Evolutionary conservation across 2,329 filamentous ascomycete species (phyloP).

Genomic region (Zopfia rhizophila): DNA sequence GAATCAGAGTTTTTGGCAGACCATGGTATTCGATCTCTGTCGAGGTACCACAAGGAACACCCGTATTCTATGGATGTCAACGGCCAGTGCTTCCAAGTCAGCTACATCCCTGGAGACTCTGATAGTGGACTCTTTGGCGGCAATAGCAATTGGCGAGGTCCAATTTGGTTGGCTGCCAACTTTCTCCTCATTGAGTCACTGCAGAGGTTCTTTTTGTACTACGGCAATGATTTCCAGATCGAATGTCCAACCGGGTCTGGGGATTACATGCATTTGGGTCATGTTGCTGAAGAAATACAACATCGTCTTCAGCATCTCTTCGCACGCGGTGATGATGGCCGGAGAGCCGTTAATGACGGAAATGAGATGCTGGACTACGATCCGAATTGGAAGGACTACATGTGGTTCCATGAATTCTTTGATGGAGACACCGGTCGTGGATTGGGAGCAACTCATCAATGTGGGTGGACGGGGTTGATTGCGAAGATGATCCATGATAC

Average conservation of each 20-base stretch:
- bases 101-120: conserved; percentile 94
- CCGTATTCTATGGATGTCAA: conserved; percentile 97
- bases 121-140: conserved; percentile 95
- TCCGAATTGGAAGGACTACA: conserved; percentile 88
- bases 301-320: conserved; percentile 94
- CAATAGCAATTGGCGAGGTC: conserved; percentile 96
- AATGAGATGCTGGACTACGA: conserved; percentile 91
- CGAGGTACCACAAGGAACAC: conserved; percentile 88
- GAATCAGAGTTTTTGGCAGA: conserved; percentile 92
- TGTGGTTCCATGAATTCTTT: conserved; percentile 99
- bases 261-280: conserved; percentile 93
- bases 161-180: conserved; percentile 96
- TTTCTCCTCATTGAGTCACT: conserved; percentile 93
- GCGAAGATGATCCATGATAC: conserved; percentile 98
- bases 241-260: conserved; percentile 95
- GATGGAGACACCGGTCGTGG: conserved; percentile 91
- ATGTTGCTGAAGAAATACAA: conserved; percentile 94
- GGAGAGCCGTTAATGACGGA: conserved; percentile 86
- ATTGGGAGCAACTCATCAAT: conserved; percentile 91
- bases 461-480: conserved; percentile 94
- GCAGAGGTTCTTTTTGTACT: conserved; percentile 97
- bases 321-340: conserved; percentile 82
- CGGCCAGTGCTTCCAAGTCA: conserved; percentile 85
- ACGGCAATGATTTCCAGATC: conserved; percentile 86
- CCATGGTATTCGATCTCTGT: conserved; percentile 90